Base-by-base conservation (phyloP, 2,329 filamentous ascomycete genomes). In the Phialocephala sp. region DNA sequence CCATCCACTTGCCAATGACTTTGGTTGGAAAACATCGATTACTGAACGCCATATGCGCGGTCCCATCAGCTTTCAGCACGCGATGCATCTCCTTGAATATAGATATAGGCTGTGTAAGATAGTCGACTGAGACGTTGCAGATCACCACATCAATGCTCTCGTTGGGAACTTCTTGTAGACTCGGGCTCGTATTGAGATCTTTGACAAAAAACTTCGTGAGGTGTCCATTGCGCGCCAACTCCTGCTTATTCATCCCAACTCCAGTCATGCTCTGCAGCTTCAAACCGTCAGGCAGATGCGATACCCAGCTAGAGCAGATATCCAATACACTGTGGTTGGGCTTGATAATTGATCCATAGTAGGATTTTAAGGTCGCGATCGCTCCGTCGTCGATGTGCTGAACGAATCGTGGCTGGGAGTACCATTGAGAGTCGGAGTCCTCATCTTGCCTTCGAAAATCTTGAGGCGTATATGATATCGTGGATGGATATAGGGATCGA, bases 21-120 rank as follows among this genome's bases (percentile, higher is more conserved):
- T 86, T 86, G 0, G 81, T 83, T 0, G 83, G 82, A 68, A 85
- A 85, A 70, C 82, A 85, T 2, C 83, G 79, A 72, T 85, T 83
- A 35, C 79, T 82, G 47, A 85, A 79, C 0, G 79, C 78, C 56
- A 86, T 71, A 75, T 86, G 83, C n/a, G 85, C 78, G 1, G 61
- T 78, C 0, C 82, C 83, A 1, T 79, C 80, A 1, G 72, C 66
- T 4, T 77, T 81, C 20, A 80, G 81, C 9, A 75, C 76, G 6
- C 77, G 68, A 11, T 75, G 71, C 32, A 85, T 70, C 32, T 79
- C 80, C 18, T 66, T 65, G 20, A 85, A 79, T 0, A 85, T 78
- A 20, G 80, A 76, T 5, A 82, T 70, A 0, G 83, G 84, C 11
- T 77, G 70, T 0, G 78, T 81, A 1, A 86, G 72, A 67, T 86